Percentiles rank a stretch among this genome's conserved stretches.
phyloP scores from a whole-genome alignment of 169 alveolate species.

The Plasmodium cynomolgi region DNA sequence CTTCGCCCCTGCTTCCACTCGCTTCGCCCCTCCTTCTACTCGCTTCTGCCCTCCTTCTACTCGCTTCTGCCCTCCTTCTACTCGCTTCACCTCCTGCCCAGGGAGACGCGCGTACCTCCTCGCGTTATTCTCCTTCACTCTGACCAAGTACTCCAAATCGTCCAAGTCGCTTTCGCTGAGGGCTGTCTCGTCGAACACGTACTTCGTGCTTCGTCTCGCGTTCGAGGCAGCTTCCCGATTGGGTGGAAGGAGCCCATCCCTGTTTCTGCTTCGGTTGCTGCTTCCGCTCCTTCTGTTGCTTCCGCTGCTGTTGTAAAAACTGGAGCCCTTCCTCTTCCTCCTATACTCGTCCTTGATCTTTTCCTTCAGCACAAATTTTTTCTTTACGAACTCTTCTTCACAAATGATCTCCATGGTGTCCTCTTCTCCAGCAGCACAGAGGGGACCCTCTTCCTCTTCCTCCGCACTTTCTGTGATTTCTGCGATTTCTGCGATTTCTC shows the following conservation, averaged over 20 bases:
- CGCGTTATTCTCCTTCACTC: slow-evolving; percentile 11
- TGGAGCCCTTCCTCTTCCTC: not conserved
- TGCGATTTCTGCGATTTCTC: not conserved
- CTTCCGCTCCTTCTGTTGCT: no score
- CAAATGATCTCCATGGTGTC: not conserved
- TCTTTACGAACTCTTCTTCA: not conserved
- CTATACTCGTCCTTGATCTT: slow-evolving; percentile 12
- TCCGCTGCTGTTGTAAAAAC: not conserved
- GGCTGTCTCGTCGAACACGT: slow-evolving; percentile 8
- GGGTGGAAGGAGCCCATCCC: not conserved
- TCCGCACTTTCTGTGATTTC: no score
- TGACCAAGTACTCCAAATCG: slow-evolving; percentile 15
- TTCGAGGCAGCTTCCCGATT: not conserved
- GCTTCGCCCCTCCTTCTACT: not conserved
- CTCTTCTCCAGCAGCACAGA: not conserved
- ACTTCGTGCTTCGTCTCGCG: not conserved
- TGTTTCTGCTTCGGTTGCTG: no score
- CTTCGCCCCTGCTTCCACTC: not conserved
- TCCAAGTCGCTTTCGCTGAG: slow-evolving; percentile 8
- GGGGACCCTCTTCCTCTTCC: not conserved
- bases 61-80: not conserved
- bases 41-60: not conserved
- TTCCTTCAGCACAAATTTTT: not conserved
- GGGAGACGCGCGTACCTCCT: not conserved
- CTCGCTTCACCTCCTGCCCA: no score